Base-by-base conservation (phyloP, 2,329 filamentous ascomycete genomes). In the Huntiella moniliformis region DNA sequence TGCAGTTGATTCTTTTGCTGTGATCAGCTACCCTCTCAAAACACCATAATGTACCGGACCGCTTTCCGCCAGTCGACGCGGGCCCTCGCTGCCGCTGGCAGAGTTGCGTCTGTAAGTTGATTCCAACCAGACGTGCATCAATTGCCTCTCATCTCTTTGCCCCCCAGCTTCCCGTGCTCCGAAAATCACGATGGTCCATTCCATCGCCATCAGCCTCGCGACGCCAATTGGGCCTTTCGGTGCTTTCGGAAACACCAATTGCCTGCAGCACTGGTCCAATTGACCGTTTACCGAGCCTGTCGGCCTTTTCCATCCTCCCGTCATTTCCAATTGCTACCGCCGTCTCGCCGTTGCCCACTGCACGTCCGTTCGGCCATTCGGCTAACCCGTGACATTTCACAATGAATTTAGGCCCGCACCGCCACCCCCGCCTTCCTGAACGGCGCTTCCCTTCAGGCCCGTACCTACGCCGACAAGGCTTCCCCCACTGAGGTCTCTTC, bases 401-500 rank as follows among this genome's bases (percentile, higher is more conserved):
- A 28, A 28, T 28, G 17, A 41, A 41, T 66, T 59, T 67, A 95
- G 88, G 74, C 77, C 67, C 87, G 87, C 77, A 81, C 80, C 73
- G 79, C 78, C 72, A 74, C 77, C 70, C 83, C 86, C 64, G 79
- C 76, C 64, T 73, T 74, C 65, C 69, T 79, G 72, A 80, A 77
- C 71, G 71, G 74, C 60, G 67, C 71, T 58, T 68, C 76, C 57
- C 71, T 80, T 64, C 77, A 82, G 64, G 67, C 78, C 65, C 84
- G 91, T 70, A 76, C 75, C 67, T 96, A 94, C 71, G 88, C 85
- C 64, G 82, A 84, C 57, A 96, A 96, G 77, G 86, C 91, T 60
- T 68, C 86, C 51, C 91, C 91, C 59, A 98, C 88, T 61, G 91
- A 98, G 75, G 88, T 96, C 60, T 96, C 91, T 58, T 95, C 88